Evolutionary conservation across 2,329 filamentous ascomycete genomes (phyloP), one percentile per base, ranked within the genome.

Genomic region (Aurifilum marmelostoma): DNA sequence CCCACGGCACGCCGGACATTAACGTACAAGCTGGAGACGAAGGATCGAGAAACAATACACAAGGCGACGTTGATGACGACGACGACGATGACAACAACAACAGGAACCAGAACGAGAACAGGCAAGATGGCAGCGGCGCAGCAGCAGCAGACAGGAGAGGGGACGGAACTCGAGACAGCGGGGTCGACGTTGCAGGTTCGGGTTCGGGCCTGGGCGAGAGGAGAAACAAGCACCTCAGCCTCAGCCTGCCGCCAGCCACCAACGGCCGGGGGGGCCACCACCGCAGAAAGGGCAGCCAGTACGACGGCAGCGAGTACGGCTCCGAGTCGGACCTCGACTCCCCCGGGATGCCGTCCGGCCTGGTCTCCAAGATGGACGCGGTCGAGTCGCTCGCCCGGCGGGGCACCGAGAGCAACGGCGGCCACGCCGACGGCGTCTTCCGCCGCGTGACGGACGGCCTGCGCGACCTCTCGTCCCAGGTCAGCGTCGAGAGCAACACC

Each of bases 251-350:
- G 9, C 60, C 67, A 14, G 80, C 81, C 5, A 77, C 80, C 8
- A 79, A 79, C 43, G 78, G 78, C 60, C 80, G 81, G 34, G 79
- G 79, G 7, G 50, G n/a, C 50, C 47, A 52, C 2, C 87, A 89
- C 73, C 83, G 84, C 69, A 83, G 86, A 70, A 80, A 79, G 71
- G 82, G 79, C 63, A 89, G 85, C 79, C 83, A 87, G 54, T 92
- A 92, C 75, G 90, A 92, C 75, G 90, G 91, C 9, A 92, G 89
- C 73, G 90, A 93, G 76, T 93, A 92, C 76, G 90, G 91, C 7
- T 91, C 88, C 1, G 89, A 92, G 72, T 90, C 89, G 3, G 91
- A 92, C 75, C 80, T 92, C 24, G 90, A 92, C 43, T 84, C 86
- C 14, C 83, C 89, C n/a, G 89, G 89, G 27, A 89, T 93, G 76